Evolutionary conservation across 352 stramenopile species (phyloP).

Genomic region (Phytophthora hibernalis): DNA sequence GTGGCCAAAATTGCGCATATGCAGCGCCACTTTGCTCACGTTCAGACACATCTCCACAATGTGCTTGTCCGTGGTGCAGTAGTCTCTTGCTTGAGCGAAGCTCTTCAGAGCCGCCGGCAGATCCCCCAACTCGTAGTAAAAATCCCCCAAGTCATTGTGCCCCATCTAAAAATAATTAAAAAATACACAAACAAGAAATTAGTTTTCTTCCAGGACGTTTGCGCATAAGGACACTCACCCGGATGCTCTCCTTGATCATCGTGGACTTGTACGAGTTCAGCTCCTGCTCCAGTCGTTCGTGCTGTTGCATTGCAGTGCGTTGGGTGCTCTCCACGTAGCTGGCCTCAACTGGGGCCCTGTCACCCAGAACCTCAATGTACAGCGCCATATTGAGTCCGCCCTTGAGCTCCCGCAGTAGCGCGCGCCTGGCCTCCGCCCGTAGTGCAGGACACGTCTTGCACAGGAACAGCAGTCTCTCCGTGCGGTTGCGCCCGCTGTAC

Average conservation of each 20-base stretch:
- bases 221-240: conserved; percentile 45
- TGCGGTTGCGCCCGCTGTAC: conserved; percentile 84
- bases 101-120: conserved; percentile 80
- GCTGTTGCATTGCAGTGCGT: conserved; percentile 67
- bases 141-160: conserved; percentile 88
- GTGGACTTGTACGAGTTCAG: conserved; percentile 93
- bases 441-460: conserved; percentile 50
- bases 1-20: conserved; percentile 88
- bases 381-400: conserved; percentile 73
- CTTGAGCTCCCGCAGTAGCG: conserved; percentile 69
- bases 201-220: neutral
- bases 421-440: conserved; percentile 56
- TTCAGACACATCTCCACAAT: conserved; percentile 92
- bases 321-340: conserved; percentile 71
- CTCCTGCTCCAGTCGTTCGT: conserved; percentile 88
- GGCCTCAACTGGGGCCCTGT: conserved; percentile 47
- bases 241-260: conserved; percentile 93
- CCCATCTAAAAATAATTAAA: conserved; percentile 79
- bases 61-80: conserved; percentile 92
- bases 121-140: conserved; percentile 89
- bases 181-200: conserved; percentile 1
- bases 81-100: conserved; percentile 89
- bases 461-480: conserved; percentile 79
- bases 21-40: conserved; percentile 87
- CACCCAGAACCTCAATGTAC: conserved; percentile 67